Evolutionary conservation across 352 stramenopile species (phyloP).

Genomic region (Globisporangium okanoganense): DNA sequence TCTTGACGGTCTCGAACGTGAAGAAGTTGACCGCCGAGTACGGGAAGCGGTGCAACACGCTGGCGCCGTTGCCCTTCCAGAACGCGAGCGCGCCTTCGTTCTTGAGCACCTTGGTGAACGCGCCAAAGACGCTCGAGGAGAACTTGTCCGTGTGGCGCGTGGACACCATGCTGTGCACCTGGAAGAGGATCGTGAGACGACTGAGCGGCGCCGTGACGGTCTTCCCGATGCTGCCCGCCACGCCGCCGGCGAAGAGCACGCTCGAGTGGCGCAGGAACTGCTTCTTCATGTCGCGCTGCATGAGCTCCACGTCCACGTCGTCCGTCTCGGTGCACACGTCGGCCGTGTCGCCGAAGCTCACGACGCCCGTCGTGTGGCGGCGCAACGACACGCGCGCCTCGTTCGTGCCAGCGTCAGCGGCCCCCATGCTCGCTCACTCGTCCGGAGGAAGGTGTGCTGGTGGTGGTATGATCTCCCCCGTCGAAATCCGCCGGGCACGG

Average conservation of each 20-base stretch:
- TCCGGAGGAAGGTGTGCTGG: not conserved
- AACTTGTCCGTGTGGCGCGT: conserved; percentile 83
- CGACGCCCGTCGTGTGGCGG: conserved; percentile 74
- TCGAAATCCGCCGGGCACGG: not conserved
- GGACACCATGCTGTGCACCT: conserved; percentile 95
- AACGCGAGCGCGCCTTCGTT: conserved; percentile 90
- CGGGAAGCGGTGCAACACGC: conserved; percentile 94
- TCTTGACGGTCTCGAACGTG: conserved; percentile 92
- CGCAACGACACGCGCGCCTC: conserved; percentile 51
- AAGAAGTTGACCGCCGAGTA: conserved; percentile 98
- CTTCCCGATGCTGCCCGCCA: conserved; percentile 95
- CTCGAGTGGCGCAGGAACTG: conserved; percentile 73
- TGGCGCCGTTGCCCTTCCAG: conserved; percentile 96
- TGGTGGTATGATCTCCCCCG: not conserved
- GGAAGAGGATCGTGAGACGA: conserved; percentile 95
- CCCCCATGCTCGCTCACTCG: conserved; percentile 10
- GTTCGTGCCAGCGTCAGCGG: not conserved
- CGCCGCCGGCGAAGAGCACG: conserved; percentile 85
- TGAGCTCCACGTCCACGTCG: conserved; percentile 70
- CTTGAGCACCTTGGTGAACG: conserved; percentile 91
- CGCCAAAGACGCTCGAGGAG: conserved; percentile 61
- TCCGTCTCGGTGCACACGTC: conserved; percentile 79
- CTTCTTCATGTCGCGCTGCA: conserved; percentile 65
- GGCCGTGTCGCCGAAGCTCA: conserved; percentile 74
- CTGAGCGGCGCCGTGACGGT: conserved; percentile 94